These are phyloP conservation scores for Lachnellula suecica DNA, from an alignment of 2,329 filamentous ascomycete genomes.

Conservation along the genomic window DNA sequence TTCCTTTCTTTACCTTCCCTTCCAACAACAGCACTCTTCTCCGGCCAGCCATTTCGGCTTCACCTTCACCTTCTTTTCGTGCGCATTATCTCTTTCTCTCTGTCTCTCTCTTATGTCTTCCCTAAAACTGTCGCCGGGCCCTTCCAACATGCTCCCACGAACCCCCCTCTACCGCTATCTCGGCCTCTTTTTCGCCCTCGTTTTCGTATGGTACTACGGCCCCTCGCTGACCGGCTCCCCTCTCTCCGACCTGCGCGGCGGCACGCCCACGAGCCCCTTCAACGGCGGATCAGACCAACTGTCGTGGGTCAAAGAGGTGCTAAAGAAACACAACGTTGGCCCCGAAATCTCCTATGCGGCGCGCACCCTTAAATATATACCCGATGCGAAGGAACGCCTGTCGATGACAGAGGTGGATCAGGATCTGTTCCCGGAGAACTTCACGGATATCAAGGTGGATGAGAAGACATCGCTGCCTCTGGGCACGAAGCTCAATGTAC, in stretches of 20 bases:
- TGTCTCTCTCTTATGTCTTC: constrained; percentile 3
- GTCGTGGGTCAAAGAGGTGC: constrained; percentile 22
- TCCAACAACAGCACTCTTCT: too few species aligned
- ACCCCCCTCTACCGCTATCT: constrained; percentile 22
- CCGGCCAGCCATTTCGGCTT: too few species aligned
- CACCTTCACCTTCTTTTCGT: neutral
- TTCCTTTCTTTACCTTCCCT: too few species aligned
- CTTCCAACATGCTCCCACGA: constrained; percentile 18
- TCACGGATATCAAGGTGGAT: constrained; percentile 21
- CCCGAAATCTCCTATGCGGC: constrained; percentile 29
- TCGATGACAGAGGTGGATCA: constrained; percentile 26
- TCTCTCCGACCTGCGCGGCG: neutral
- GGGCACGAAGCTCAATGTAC: constrained; percentile 23
- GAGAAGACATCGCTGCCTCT: constrained; percentile 16
- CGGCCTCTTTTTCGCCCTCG: constrained; percentile 14
- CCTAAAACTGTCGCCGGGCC: neutral
- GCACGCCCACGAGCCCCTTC: neutral
- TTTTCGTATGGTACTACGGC: constrained; percentile 16
- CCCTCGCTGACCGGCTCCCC: constrained; percentile 14
- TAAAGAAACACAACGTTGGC: constrained; percentile 26
- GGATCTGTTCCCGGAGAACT: constrained; percentile 25
- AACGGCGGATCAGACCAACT: constrained; percentile 20
- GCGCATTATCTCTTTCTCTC: neutral
- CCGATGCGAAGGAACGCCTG: constrained; percentile 25
- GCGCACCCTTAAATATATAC: constrained; percentile 29